Base-by-base conservation (phyloP, 768 basidiomycete species). In the Coprinellus micaceus region DNA sequence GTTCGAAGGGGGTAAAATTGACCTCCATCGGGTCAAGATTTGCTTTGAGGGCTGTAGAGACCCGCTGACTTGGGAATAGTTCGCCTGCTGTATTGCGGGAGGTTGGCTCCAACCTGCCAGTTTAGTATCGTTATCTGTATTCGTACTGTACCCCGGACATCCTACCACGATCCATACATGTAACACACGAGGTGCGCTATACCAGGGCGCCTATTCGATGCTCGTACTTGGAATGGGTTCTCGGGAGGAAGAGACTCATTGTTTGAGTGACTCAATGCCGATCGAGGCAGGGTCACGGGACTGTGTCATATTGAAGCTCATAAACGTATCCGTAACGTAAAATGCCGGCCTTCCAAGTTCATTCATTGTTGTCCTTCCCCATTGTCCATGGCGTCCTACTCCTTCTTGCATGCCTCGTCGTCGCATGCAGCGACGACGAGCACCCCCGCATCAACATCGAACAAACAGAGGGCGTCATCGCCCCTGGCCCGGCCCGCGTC, bases 301-400 rank as follows among this genome's bases (percentile, higher is more conserved):
- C 49, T 51, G 3, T 47, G 40, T 26, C 17, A n/a, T 50, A 33
- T 13, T 36, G 15, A 26, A 47, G n/a, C 49, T 37, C 33, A 30
- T 51, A 51, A 51, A 51, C 49, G 33, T 51, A 33, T 13, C 33
- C 1, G 19, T 21, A n/a, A 33, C 25, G 48, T 49, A 29, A 29
- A 33, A 4, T 26, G n/a, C n/a, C 48, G n/a, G 7, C 13, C 10
- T 15, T 33, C 9, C 45, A 22, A 26, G 10, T 13, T 33, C 28
- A 21, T 15, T 33, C 21, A n/a, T 3, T 57, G 37, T 33, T 46
- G 49, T 53, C 49, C 37, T 48, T 25, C 56, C 49, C 61, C 62
- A 58, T 26, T 47, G 54, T 53, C 52, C 17, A 63, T 63, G 62
- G 60, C 62, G 44, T 54, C 64, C 53, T 63, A 59, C 47, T 58